Base-by-base conservation (phyloP, 1,139 yeast genomes). In the Kodamaea sp. region DNA sequence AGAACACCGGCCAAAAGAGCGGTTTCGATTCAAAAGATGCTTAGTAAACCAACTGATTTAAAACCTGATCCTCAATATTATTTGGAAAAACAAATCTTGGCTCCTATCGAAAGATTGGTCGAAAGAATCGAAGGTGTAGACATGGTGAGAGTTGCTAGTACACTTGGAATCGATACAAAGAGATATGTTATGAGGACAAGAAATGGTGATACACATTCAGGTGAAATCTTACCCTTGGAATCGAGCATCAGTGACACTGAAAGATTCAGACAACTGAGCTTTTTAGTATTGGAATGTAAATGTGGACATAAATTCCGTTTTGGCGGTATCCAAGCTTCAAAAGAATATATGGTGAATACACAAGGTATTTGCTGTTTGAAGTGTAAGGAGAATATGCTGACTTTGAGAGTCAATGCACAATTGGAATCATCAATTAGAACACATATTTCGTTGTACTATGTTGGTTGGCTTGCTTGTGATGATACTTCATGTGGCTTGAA, bases 111-210 rank as follows among this genome's bases (percentile, higher is more conserved):
- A 56, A 82, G 98, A 62, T 68, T 94, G 39, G 70, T 92, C 36
- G 95, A 84, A 49, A 78, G 84, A 48, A 82, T 94, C 41, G 95
- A 88, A 46, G 96, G 97, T 29, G 76, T 87, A 43, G 97, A 92
- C 55, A 74, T 82, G 57, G 78, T 81, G 36, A 74, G 95, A 48
- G 71, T 92, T 26, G 95, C 96, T 2, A 73, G 75, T 36, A 72
- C 84, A 3, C 69, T 94, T 34, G 95, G 96, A 0, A 70, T 92
- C 32, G 96, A 89, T 53, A 71, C 86, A 34, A 75, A 73, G 44
- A 78, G 77, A 50, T 86, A 79, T 50, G 72, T 77, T 36, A 66
- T 73, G 39, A 72, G 79, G 45, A 54, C 55, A 9, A 66, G 65
- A 33, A 61, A 63, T 25, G 58, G 55, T 38, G 62, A 63, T 10